These are phyloP conservation scores for Arthrobotrys entomopaga DNA, from an alignment of 2,329 filamentous ascomycete species.

Conservation along the genomic window DNA sequence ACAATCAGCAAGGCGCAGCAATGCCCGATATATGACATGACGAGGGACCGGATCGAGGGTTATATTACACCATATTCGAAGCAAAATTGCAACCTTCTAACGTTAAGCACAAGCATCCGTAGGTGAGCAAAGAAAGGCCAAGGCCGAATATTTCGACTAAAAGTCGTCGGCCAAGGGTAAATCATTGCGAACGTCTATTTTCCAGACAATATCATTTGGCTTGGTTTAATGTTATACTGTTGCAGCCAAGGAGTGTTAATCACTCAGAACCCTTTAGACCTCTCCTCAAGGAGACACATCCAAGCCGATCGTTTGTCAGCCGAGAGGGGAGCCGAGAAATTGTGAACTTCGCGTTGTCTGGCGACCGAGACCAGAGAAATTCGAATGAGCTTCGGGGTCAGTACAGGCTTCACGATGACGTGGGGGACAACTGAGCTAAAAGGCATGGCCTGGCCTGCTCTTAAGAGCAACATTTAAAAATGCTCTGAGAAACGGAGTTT, in stretches of 20 bases:
- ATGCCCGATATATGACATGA: not conserved
- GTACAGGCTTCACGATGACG: constrained; percentile 12
- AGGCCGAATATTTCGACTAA: too few relatives aligned
- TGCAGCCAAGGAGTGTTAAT: constrained; percentile 52
- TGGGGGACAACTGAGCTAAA: too few relatives aligned
- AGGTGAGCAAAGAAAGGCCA: too few relatives aligned
- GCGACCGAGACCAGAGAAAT: too few relatives aligned
- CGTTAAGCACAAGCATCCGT: constrained; percentile 18
- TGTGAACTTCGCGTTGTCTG: too few relatives aligned
- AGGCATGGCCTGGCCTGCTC: not conserved
- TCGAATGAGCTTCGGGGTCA: constrained; percentile 14
- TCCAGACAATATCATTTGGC: not conserved
- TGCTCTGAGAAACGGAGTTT: not conserved
- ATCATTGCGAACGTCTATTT: too few relatives aligned
- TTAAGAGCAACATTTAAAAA: not conserved
- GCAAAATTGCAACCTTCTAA: constrained; percentile 9
- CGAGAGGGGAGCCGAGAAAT: constrained; percentile 25
- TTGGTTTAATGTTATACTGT: constrained; percentile 37
- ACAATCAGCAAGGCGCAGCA: too few relatives aligned
- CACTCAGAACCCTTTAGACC: constrained; percentile 2
- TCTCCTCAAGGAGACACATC: constrained; percentile 18
- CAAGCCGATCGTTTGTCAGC: constrained; percentile 36
- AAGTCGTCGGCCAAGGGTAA: not conserved
- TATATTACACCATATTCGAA: constrained; percentile 10
- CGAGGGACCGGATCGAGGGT: not conserved